Evolutionary conservation across 805 yeast genomes (phyloP).

Genomic region (Kodamaea leandrae): DNA sequence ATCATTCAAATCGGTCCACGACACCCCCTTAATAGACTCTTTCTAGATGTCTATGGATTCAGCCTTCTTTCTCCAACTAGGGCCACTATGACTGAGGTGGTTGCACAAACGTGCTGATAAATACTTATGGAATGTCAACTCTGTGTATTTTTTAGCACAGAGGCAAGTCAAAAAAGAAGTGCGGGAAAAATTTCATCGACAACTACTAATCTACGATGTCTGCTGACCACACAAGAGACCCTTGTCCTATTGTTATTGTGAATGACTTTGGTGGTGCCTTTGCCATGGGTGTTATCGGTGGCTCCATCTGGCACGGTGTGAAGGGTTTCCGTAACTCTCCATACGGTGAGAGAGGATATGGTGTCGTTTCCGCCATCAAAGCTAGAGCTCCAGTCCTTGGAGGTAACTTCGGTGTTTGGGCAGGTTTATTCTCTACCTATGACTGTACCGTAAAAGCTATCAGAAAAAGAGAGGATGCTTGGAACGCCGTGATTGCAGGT

Average conservation of each 20-base stretch:
- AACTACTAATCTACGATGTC: slow-evolving; percentile 48
- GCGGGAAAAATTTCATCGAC: not conserved
- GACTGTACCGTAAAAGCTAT: slow-evolving; percentile 95
- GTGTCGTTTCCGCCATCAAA: slow-evolving; percentile 86
- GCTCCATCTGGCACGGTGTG: slow-evolving; percentile 97
- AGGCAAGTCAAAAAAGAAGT: not conserved
- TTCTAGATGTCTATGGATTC: too few species aligned
- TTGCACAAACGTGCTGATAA: too few species aligned
- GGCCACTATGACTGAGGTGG: too few species aligned
- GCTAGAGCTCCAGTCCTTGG: slow-evolving; percentile 98
- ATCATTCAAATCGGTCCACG: too few species aligned
- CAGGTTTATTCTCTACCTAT: slow-evolving; percentile 93
- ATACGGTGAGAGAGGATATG: slow-evolving; percentile 88
- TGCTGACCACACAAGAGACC: slow-evolving; percentile 98
- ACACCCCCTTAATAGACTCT: too few species aligned
- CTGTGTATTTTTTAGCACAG: not conserved
- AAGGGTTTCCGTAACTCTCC: slow-evolving; percentile 99
- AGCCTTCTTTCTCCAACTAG: too few species aligned
- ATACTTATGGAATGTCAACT: too few species aligned
- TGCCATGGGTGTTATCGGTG: slow-evolving; percentile 99
- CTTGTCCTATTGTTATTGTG: slow-evolving; percentile 94
- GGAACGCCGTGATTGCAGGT: slow-evolving; percentile 97
- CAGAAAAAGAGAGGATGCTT: slow-evolving; percentile 96
- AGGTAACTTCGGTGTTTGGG: slow-evolving; percentile 99
- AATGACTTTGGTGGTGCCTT: slow-evolving; percentile 99